Conservation (phyloP, 352 stramenopile species). For the Phytophthora parvispora region DNA sequence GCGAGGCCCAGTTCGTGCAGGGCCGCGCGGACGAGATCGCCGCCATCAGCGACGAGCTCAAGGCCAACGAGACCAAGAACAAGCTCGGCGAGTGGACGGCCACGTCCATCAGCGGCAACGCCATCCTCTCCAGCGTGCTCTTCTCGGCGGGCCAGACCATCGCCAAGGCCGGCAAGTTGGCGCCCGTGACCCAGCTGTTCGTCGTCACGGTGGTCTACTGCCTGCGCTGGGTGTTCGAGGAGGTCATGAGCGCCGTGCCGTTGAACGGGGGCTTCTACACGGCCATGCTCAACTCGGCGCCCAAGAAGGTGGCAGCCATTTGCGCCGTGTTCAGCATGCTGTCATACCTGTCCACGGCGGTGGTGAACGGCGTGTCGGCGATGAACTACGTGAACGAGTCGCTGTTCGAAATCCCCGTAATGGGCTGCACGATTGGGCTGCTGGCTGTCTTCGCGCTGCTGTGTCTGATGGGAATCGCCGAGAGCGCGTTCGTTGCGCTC, state of each 20-base stretch:
- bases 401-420: conserved; percentile 66
- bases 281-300: conserved; percentile 91
- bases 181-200: conserved; percentile 80
- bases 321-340: conserved; percentile 88
- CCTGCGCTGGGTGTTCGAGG: conserved; percentile 88
- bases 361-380: conserved; percentile 72
- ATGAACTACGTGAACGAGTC: conserved; percentile 86
- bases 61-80: conserved; percentile 32
- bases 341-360: conserved; percentile 91
- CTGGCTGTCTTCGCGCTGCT: conserved; percentile 88
- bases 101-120: conserved; percentile 93
- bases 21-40: conserved; percentile 40
- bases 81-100: conserved; percentile 79
- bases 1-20: conserved; percentile 55
- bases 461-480: conserved; percentile 83
- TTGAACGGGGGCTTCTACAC: conserved; percentile 95
- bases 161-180: conserved; percentile 79
- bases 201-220: conserved; percentile 75
- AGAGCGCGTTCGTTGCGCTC: conserved; percentile 85
- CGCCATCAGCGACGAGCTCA: conserved; percentile 36
- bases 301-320: conserved; percentile 87
- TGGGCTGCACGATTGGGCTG: conserved; percentile 50
- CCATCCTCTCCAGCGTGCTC: conserved; percentile 90
- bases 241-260: conserved; percentile 91
- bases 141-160: conserved; percentile 68